A percentile compares a stretch with the other conserved stretches of the same genome.
Conservation (phyloP, 2,329 filamentous ascomycete species). For the Claviceps sp. region DNA sequence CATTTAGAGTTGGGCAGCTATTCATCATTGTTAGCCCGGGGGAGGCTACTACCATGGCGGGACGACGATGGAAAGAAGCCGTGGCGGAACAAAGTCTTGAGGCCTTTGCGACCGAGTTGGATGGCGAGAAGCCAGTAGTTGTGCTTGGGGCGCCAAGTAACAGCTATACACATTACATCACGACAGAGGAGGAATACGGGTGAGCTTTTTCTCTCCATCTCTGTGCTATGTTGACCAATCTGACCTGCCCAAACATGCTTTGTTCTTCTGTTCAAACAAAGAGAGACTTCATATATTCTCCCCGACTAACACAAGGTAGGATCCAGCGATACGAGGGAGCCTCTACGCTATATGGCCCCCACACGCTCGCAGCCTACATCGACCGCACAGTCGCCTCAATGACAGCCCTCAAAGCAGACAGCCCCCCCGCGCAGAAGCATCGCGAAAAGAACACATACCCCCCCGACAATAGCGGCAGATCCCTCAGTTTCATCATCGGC, state of each 20-base stretch:
- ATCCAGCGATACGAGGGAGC: slow-evolving; percentile 86
- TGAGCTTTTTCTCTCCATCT: slow-evolving; percentile 5
- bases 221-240: background rate
- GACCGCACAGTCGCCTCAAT: slow-evolving; percentile 62
- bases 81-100: slow-evolving; percentile 37
- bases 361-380: slow-evolving; percentile 77
- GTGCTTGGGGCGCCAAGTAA: slow-evolving; percentile 81
- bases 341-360: slow-evolving; percentile 72
- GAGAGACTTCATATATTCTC: background rate
- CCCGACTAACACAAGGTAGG: slow-evolving; percentile 14
- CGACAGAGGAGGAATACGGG: slow-evolving; percentile 52
- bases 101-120: slow-evolving; percentile 27
- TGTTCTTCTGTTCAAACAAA: background rate
- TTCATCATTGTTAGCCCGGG: slow-evolving; percentile 76
- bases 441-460: slow-evolving; percentile 43
- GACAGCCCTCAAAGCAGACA: slow-evolving; percentile 44
- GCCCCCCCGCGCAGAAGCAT: slow-evolving; percentile 16
- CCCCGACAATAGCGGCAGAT: slow-evolving; percentile 64
- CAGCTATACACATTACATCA: slow-evolving; percentile 69
- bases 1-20: slow-evolving; percentile 70
- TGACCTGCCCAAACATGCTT: background rate
- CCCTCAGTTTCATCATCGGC: slow-evolving; percentile 63
- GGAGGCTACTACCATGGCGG: slow-evolving; percentile 85
- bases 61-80: slow-evolving; percentile 69
- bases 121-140: slow-evolving; percentile 45